A percentile compares a stretch with the other conserved stretches of the same genome.
These are phyloP conservation scores for Alternaria arbusti DNA, from an alignment of 2,329 filamentous ascomycete genomes.

Conservation along the genomic window DNA sequence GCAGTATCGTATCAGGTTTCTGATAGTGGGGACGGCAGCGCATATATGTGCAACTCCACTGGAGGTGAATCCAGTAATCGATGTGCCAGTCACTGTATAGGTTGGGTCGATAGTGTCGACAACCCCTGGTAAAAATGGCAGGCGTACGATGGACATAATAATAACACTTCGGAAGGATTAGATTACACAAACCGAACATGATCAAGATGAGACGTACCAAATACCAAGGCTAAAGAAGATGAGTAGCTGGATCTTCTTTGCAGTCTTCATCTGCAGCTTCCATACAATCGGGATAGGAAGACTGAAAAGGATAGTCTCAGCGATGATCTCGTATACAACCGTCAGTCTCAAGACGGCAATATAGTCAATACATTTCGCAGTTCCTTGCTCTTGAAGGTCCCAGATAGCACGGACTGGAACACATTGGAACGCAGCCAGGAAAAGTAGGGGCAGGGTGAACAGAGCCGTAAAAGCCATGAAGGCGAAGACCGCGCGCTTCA, in stretches of 20 bases:
- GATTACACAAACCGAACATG: not conserved
- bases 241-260: slow-evolving; percentile 1
- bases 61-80: not conserved
- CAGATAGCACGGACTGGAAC: not conserved
- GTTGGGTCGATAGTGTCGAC: slow-evolving; percentile 4
- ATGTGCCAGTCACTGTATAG: slow-evolving; percentile 3
- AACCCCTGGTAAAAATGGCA: slow-evolving; percentile 4
- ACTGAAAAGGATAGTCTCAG: slow-evolving; percentile 2
- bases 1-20: not conserved
- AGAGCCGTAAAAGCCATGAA: slow-evolving; percentile 5
- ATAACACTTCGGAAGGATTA: slow-evolving; percentile 1
- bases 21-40: slow-evolving; percentile 2
- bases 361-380: slow-evolving; percentile 3
- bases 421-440: slow-evolving; percentile 2
- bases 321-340: slow-evolving; percentile 3
- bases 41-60: slow-evolving; percentile 5
- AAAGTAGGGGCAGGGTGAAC: slow-evolving; percentile 1
- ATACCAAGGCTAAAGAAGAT: slow-evolving; percentile 5
- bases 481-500: slow-evolving; percentile 3
- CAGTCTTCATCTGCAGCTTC: slow-evolving; percentile 5
- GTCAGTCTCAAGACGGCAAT: slow-evolving; percentile 1
- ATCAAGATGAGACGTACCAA: not conserved
- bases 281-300: slow-evolving; percentile 4
- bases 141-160: not conserved
- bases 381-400: slow-evolving; percentile 1